Percentiles rank a stretch among this genome's conserved stretches.
These are phyloP conservation scores for Linnemannia schmuckeri DNA, from an alignment of 192 early-diverging fungal species.

Conservation along the genomic window DNA sequence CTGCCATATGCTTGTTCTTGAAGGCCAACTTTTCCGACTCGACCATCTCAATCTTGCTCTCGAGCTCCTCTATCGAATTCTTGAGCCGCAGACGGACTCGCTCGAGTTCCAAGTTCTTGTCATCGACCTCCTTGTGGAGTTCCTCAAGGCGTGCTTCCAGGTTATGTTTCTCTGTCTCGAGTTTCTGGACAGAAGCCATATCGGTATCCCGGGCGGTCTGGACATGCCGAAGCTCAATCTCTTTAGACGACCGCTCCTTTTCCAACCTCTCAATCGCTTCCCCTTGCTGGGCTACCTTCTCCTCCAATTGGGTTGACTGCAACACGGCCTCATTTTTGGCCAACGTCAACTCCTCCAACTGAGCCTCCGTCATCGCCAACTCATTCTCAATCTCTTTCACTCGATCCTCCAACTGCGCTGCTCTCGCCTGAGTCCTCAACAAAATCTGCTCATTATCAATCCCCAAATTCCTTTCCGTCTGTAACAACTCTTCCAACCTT, in stretches of 20 bases:
- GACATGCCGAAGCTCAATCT: slow-evolving; percentile 40
- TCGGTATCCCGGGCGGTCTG: slow-evolving; percentile 34
- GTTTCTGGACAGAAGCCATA: slow-evolving; percentile 23
- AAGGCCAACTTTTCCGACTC: slow-evolving; percentile 45
- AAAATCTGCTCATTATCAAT: slow-evolving; percentile 89
- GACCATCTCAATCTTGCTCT: slow-evolving; percentile 48
- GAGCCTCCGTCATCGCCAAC: slow-evolving; percentile 78
- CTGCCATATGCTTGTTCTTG: slow-evolving; percentile 55
- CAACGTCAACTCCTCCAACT: slow-evolving; percentile 64
- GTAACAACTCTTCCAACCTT: slow-evolving; percentile 75
- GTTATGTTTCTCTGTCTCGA: slow-evolving; percentile 59
- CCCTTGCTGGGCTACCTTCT: slow-evolving; percentile 27
- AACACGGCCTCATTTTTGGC: slow-evolving; percentile 48
- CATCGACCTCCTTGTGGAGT: slow-evolving; percentile 72
- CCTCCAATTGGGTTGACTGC: slow-evolving; percentile 33
- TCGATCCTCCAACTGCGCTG: slow-evolving; percentile 71
- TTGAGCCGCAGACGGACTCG: slow-evolving; percentile 48
- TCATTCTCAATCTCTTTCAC: slow-evolving; percentile 71
- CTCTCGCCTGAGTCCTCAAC: slow-evolving; percentile 82
- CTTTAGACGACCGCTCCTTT: slow-evolving; percentile 44
- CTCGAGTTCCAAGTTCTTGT: slow-evolving; percentile 75
- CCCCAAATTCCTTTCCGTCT: slow-evolving; percentile 80
- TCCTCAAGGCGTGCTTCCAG: slow-evolving; percentile 74
- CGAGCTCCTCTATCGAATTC: slow-evolving; percentile 52
- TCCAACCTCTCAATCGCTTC: slow-evolving; percentile 37